Base-by-base conservation (phyloP, 2,329 filamentous ascomycete genomes). In the Alternaria angustiovoidea region DNA sequence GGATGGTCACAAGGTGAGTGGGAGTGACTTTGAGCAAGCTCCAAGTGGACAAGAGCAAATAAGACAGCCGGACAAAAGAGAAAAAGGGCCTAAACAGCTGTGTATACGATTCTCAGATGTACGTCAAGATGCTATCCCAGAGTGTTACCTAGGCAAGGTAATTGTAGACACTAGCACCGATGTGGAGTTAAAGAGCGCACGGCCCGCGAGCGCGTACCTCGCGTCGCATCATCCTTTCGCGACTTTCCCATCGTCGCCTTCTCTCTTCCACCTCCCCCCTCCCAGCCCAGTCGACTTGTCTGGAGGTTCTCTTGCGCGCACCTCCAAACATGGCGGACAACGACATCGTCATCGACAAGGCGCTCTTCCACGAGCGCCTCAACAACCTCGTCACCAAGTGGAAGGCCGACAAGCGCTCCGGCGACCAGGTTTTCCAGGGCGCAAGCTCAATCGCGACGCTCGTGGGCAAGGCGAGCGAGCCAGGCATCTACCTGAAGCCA, bases 321-420 rank as follows among this genome's bases (percentile, higher is more conserved):
- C 70, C 72, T 69, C 68, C 76, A 80, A 51, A 62, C 69, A 90
- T 90, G 88, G 86, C 85, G 43, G 78, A 49, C 18, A 49, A 80
- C 70, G 88, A 89, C 81, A 96, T 99, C 83, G 92, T 92, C 83
- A 97, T 99, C 84, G 94, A 98, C 84, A 92, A 90, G 83, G 90
- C 91, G 80, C 85, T 89, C 79, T 99, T 99, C 84, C 94, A 97
- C 81, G 94, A 95, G 83, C 94, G 95, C 77, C 87, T 98, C 69
- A 90, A 90, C 69, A 90, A 91, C 76, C 91, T 99, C 74, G 87
- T 94, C 78, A 89, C 91, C 72, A 89, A 93, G 82, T 99, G 96
- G 95, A 98, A 97, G 85, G 89, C 91, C 73, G 94, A 98, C 85
- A 94, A 96, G 84, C 91, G 94, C 76, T 87, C 90, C 64, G 91